Percentiles rank a stretch among this genome's conserved stretches.
These are phyloP conservation scores for Berberis vulgaris DNA, from an alignment of 164 flowering plant species.

Conservation along the genomic window DNA sequence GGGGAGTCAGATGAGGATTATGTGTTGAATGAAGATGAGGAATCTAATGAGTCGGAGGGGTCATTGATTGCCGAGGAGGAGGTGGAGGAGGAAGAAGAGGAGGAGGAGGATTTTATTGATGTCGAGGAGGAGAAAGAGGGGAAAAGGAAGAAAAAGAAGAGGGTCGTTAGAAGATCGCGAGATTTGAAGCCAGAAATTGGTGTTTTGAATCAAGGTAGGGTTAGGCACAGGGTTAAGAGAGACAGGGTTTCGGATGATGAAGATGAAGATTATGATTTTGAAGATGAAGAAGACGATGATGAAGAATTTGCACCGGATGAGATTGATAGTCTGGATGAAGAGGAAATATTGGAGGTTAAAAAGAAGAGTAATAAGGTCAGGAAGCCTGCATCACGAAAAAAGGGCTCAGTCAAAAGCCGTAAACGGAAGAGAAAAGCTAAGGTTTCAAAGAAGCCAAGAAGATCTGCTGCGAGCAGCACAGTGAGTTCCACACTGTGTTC, in stretches of 20 bases:
- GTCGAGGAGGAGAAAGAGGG: constrained; percentile 22
- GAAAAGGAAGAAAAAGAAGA: constrained; percentile 10
- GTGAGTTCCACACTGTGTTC: constrained; percentile 1
- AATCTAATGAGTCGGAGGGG: constrained; percentile 34
- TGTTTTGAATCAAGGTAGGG: constrained; percentile 7
- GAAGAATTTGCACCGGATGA: constrained; percentile 52
- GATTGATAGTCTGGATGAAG: constrained; percentile 49
- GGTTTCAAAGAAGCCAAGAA: constrained; percentile 25
- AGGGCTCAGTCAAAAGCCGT: constrained; percentile 13
- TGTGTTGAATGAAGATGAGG: constrained; percentile 28
- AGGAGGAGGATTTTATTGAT: constrained; percentile 23
- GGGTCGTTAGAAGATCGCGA: constrained; percentile 11
- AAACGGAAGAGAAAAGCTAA: constrained; percentile 33
- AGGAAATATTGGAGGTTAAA: constrained; percentile 31
- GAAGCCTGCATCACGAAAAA: constrained; percentile 17
- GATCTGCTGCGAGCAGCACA: constrained; percentile 20
- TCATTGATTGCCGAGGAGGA: constrained; percentile 22
- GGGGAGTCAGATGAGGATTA: constrained; percentile 82
- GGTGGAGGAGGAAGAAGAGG: background rate
- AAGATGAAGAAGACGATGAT: constrained; percentile 47
- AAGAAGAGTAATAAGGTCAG: constrained; percentile 21
- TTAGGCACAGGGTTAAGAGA: constrained; percentile 8
- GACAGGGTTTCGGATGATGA: constrained; percentile 16
- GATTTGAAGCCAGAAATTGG: constrained; percentile 11
- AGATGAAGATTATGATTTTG: constrained; percentile 18